Base-by-base conservation (phyloP, 352 stramenopile species). In the Pythium aquatile region DNA sequence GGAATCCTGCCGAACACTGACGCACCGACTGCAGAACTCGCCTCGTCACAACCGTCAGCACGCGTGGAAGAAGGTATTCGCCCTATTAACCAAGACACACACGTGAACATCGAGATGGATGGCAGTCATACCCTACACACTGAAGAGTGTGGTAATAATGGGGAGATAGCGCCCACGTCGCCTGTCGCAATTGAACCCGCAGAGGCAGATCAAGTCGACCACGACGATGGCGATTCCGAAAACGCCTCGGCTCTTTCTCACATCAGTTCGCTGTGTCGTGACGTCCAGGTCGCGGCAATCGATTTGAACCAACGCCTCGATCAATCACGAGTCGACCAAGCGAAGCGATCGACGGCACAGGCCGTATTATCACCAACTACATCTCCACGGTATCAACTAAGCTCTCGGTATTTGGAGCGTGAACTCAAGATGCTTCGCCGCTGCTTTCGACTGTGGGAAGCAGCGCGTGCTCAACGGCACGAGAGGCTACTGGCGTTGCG, bases 401-500 rank as follows among this genome's bases (percentile, higher is more conserved):
- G 60, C 53, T 56, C 28, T 1, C 66, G 70, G 28, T 91, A 77
- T 55, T 49, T 90, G 48, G 77, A 91, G 57, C 68, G 77, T 9
- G 83, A 91, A 42, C 63, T 91, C 48, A 91, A 91, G 58, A 78
- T 84, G 65, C 63, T 91, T 30, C 79, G 81, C 13, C 79, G 83
- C 6, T 86, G 76, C 51, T 78, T 89, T 16, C 57, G 62, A 1
- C 62, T 53, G 2, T 91, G 83, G 83, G 72, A 63, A 16, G 46
- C 61, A 2, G 70, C 65, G 16, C 58, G 70, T 24, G 11, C 49
- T 5, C 29, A 73, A 10, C 71, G 68, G 2, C 77, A 72, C 24
- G 33, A 26, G 39, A 28, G 35, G 17, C 28, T 63, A 1, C 1
- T 11, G 2, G 14, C 4, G 33, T 29, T 73, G 10, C 55, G 55